phyloP scores from a whole-genome alignment of 306 rosid species.

The Amphicarpaea edgeworthii region DNA sequence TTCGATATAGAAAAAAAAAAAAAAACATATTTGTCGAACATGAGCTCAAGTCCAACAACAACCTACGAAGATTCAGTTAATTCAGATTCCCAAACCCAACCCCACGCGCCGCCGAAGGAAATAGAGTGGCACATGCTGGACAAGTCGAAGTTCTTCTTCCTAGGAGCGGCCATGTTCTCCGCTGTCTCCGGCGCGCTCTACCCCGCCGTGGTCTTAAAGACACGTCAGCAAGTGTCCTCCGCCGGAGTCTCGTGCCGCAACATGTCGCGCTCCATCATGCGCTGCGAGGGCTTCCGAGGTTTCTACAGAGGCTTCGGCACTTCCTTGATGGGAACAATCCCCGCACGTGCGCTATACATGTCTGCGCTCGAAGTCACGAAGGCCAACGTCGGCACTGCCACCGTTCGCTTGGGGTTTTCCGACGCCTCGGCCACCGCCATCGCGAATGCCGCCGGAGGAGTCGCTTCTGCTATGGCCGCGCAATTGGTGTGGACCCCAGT shows the following conservation, averaged over 20 bases:
- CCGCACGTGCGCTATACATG: constrained; percentile 81
- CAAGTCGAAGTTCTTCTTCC: constrained; percentile 53
- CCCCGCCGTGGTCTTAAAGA: constrained; percentile 71
- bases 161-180: constrained; percentile 75
- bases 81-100: neutral
- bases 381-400: constrained; percentile 62
- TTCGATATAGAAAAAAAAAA: too few relatives aligned
- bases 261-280: constrained; percentile 58
- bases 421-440: constrained; percentile 66
- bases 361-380: constrained; percentile 73
- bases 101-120: constrained; percentile 67
- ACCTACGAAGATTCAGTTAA: constrained; percentile 59
- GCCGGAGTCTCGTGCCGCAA: constrained; percentile 57
- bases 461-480: constrained; percentile 76
- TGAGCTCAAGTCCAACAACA: constrained; percentile 64
- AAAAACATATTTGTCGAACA: too few relatives aligned
- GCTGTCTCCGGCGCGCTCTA: constrained; percentile 68
- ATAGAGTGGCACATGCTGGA: constrained; percentile 73
- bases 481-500: constrained; percentile 83
- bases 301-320: constrained; percentile 80
- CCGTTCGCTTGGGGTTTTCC: constrained; percentile 61
- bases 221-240: constrained; percentile 67
- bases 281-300: constrained; percentile 69
- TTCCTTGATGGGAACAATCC: constrained; percentile 76
- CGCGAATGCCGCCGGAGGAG: constrained; percentile 75